phyloP scores from a whole-genome alignment of 805 yeast genomes.

The Jamesozyma lodderae region DNA sequence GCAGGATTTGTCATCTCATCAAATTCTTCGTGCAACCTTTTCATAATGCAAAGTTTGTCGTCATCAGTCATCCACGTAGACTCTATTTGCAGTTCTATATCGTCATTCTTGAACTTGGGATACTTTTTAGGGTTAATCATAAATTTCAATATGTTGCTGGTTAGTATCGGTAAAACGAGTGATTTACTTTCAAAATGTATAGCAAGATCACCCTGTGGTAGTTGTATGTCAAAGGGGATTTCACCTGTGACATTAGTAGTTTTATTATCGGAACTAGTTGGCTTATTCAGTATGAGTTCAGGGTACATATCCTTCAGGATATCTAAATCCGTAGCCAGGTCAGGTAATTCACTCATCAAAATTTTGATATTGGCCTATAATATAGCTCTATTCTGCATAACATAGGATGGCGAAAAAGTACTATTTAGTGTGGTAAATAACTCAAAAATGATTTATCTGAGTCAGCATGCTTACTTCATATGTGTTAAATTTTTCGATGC shows the following conservation, averaged over 20 bases:
- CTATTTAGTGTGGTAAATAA: no score
- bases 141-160: slow-evolving; percentile 12
- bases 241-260: slow-evolving; percentile 9
- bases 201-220: slow-evolving; percentile 8
- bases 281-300: slow-evolving; percentile 13
- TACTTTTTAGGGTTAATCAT: slow-evolving; percentile 9
- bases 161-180: slow-evolving; percentile 9
- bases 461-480: no score
- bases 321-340: slow-evolving; percentile 16
- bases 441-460: no score
- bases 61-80: slow-evolving; percentile 28
- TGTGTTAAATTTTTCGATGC: no score
- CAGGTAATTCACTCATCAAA: slow-evolving; percentile 6
- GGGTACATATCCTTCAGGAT: slow-evolving; percentile 27
- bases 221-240: slow-evolving; percentile 12
- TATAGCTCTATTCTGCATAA: no score
- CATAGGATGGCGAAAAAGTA: no score
- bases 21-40: slow-evolving; percentile 29
- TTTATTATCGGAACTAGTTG: background rate
- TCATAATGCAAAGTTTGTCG: slow-evolving; percentile 10
- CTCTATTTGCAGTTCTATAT: slow-evolving; percentile 16
- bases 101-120: slow-evolving; percentile 13
- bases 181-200: slow-evolving; percentile 7
- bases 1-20: slow-evolving; percentile 16
- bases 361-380: no score